phyloP scores from a whole-genome alignment of 2,329 filamentous ascomycete species.

The Corniculantispora saksenae region DNA sequence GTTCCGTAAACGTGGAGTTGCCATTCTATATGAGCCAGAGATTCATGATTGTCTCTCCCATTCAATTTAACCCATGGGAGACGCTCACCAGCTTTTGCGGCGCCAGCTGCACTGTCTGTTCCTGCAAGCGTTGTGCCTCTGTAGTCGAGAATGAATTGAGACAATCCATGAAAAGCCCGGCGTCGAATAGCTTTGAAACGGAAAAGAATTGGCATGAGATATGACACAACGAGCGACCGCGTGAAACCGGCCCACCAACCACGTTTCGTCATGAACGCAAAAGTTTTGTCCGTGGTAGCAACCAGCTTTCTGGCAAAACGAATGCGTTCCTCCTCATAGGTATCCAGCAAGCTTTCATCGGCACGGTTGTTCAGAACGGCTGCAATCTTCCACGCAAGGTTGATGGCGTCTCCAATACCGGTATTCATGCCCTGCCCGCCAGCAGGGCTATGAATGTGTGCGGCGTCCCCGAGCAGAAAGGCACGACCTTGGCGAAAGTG shows the following conservation, averaged over 20 bases:
- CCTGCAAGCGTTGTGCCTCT: slow-evolving; percentile 1
- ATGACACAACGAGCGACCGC: neutral
- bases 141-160: slow-evolving; percentile 11
- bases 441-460: slow-evolving; percentile 37
- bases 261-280: neutral
- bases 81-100: slow-evolving; percentile 3
- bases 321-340: slow-evolving; percentile 29
- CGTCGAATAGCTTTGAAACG: neutral
- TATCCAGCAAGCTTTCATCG: slow-evolving; percentile 22
- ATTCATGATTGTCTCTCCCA: neutral
- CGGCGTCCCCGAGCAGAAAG: slow-evolving; percentile 36
- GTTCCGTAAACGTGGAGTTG: slow-evolving; percentile 16
- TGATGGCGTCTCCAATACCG: slow-evolving; percentile 36
- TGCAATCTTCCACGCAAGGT: slow-evolving; percentile 38
- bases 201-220: neutral
- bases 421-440: slow-evolving; percentile 42
- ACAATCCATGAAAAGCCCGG: neutral
- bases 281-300: neutral
- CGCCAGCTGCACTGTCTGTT: neutral
- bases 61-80: slow-evolving; percentile 8
- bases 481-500: slow-evolving; percentile 33
- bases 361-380: slow-evolving; percentile 26
- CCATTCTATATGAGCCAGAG: slow-evolving; percentile 13
- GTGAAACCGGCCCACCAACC: slow-evolving; percentile 2
- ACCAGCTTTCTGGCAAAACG: slow-evolving; percentile 7